Evolutionary conservation across 495 filamentous ascomycete genomes (phyloP).

Genomic region (Neurospora hispaniola): DNA sequence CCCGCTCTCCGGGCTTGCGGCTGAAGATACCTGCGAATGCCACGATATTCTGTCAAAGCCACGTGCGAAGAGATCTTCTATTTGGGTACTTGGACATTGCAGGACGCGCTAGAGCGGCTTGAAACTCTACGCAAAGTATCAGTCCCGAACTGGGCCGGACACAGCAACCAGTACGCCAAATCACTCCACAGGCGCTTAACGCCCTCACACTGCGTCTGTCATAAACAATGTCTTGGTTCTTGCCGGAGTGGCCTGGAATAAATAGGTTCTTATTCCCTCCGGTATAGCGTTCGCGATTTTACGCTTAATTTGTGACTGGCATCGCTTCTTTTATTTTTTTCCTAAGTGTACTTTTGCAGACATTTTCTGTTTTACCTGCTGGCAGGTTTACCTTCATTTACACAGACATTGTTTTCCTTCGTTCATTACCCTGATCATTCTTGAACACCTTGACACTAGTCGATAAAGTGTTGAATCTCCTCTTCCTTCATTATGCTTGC

Average conservation of each 20-base stretch:
- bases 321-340: constrained; percentile 1
- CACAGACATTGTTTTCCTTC: background rate
- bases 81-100: background rate
- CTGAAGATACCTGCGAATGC: background rate
- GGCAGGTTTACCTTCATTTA: constrained; percentile 7
- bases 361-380: constrained; percentile 1
- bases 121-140: background rate
- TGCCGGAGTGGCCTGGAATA: background rate
- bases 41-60: background rate
- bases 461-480: background rate
- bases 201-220: background rate
- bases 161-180: background rate
- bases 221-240: background rate
- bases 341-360: constrained; percentile 4
- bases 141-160: background rate
- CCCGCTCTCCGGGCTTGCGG: background rate
- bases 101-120: background rate
- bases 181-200: background rate
- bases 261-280: background rate
- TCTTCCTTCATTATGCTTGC: constrained; percentile 12
- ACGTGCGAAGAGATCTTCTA: background rate
- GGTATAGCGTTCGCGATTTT: constrained; percentile 8
- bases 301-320: background rate
- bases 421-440: background rate
- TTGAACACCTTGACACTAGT: background rate